Percentiles rank a stretch among this genome's conserved stretches.
phyloP scores from a whole-genome alignment of 495 filamentous ascomycete species.

The Podospora didyma region DNA sequence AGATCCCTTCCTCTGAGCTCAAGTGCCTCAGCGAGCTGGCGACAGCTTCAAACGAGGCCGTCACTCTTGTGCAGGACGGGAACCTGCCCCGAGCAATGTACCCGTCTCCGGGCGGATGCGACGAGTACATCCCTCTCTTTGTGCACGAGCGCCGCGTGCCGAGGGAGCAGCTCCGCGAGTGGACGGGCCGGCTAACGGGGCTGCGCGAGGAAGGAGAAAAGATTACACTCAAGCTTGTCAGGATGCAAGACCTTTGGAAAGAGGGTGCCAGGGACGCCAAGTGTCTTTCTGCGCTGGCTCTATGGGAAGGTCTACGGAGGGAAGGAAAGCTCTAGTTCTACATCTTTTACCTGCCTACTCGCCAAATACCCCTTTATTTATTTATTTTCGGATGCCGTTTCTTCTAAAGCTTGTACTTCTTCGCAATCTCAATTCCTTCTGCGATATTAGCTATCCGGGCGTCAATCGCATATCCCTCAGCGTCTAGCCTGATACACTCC shows the following conservation, averaged over 20 bases:
- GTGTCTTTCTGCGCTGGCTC: slow-evolving; percentile 67
- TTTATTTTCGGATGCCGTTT: background rate
- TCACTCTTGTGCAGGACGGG: slow-evolving; percentile 32
- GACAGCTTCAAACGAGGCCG: slow-evolving; percentile 47
- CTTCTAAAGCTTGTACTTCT: slow-evolving; percentile 38
- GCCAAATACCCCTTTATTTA: background rate
- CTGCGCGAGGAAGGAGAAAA: slow-evolving; percentile 75
- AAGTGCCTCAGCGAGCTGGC: slow-evolving; percentile 64
- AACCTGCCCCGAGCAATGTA: slow-evolving; percentile 62
- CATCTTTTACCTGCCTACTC: slow-evolving; percentile 1
- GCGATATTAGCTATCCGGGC: slow-evolving; percentile 79
- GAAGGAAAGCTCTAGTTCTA: slow-evolving; percentile 56
- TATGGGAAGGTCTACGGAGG: slow-evolving; percentile 68
- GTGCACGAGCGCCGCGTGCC: slow-evolving; percentile 66
- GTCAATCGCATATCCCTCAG: slow-evolving; percentile 78
- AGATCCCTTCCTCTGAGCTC: slow-evolving; percentile 38
- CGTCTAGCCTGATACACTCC: slow-evolving; percentile 65
- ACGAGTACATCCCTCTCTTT: slow-evolving; percentile 80
- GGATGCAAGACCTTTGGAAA: slow-evolving; percentile 69
- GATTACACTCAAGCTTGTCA: slow-evolving; percentile 71
- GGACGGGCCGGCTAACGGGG: slow-evolving; percentile 75
- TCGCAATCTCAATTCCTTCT: slow-evolving; percentile 80
- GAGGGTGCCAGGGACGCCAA: slow-evolving; percentile 76
- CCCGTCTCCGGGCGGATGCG: slow-evolving; percentile 75
- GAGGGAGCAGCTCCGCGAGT: slow-evolving; percentile 57